These are phyloP conservation scores for Yarrowia osloensis DNA, from an alignment of 805 yeast species.

Conservation along the genomic window DNA sequence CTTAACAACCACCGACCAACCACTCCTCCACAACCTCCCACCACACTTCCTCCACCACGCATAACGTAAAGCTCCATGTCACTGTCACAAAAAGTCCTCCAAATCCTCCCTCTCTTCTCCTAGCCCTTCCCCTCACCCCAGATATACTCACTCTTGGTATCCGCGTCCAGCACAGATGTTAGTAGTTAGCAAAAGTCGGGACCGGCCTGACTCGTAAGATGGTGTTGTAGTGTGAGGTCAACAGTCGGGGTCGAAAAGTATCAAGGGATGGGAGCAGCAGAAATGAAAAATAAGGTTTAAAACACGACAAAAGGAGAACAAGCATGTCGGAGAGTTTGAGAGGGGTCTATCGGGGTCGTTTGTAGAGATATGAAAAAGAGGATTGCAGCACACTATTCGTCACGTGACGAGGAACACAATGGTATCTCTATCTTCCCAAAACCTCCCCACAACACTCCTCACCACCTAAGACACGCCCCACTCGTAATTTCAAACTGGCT, in stretches of 20 bases:
- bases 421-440: background rate
- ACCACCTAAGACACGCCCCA: background rate
- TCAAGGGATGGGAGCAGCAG: slow-evolving; percentile 5
- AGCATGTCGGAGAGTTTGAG: no score
- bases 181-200: slow-evolving; percentile 13
- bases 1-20: background rate
- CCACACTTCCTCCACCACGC: background rate
- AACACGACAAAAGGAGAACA: background rate
- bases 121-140: background rate
- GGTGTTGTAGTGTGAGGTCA: background rate
- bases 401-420: background rate
- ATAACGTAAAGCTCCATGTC: background rate
- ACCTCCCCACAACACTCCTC: background rate
- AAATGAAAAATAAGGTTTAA: background rate
- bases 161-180: slow-evolving; percentile 27
- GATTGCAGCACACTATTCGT: background rate
- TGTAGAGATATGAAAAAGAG: background rate
- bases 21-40: background rate
- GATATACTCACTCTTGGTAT: slow-evolving; percentile 2
- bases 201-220: slow-evolving; percentile 14
- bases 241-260: background rate
- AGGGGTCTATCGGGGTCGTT: background rate
- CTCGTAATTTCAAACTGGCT: background rate
- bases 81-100: background rate
- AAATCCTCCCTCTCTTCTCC: background rate